phyloP scores from a whole-genome alignment of 2,329 filamentous ascomycete genomes.

The Fusarium ramigenum region DNA sequence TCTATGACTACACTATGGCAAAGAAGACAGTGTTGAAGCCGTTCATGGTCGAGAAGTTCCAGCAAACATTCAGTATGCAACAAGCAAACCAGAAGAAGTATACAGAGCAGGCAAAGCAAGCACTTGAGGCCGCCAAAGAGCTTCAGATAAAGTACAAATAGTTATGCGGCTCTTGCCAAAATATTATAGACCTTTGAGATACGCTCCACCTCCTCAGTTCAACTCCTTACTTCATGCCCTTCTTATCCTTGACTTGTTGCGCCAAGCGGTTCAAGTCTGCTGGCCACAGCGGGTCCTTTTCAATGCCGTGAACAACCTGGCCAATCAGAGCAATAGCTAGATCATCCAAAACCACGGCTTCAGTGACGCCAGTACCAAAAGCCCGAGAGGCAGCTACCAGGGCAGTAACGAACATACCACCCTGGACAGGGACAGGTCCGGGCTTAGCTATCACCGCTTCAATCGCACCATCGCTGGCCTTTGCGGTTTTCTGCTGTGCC shows the following conservation, averaged over 20 bases:
- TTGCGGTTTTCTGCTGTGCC: background rate
- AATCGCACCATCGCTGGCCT: background rate
- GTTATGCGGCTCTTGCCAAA: rapidly evolving
- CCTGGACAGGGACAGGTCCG: background rate
- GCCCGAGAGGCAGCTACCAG: background rate
- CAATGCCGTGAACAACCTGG: background rate
- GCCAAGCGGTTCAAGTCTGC: background rate
- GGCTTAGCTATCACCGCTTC: background rate
- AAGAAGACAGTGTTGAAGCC: slow-evolving; percentile 27
- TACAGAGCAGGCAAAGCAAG: background rate
- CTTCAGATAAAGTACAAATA: slow-evolving; percentile 1
- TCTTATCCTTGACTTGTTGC: background rate
- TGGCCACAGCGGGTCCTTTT: background rate
- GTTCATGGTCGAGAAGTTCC: slow-evolving; percentile 28
- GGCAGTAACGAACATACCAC: background rate
- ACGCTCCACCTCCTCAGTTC: rapidly evolving
- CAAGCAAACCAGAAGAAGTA: background rate
- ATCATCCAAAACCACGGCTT: background rate
- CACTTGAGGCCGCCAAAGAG: background rate
- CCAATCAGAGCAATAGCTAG: background rate
- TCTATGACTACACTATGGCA: slow-evolving; percentile 14
- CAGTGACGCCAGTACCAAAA: background rate
- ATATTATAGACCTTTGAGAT: too few species aligned
- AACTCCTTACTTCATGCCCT: background rate
- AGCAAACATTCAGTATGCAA: slow-evolving; percentile 13